Evolutionary conservation across 140 eudicot species (phyloP).

Genomic region (Ambrosia hybrid): DNA sequence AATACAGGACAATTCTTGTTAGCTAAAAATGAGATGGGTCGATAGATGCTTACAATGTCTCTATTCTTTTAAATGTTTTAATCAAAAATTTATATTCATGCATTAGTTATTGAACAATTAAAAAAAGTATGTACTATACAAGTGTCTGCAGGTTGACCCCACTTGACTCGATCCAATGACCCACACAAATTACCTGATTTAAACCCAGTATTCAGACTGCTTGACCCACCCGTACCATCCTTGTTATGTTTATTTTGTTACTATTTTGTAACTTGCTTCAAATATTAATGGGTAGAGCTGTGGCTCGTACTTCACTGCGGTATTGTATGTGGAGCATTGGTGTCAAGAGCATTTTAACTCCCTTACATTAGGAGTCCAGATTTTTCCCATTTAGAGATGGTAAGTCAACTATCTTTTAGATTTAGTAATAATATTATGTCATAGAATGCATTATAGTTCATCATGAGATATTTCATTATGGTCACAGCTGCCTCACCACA

Average conservation of each 20-base stretch:
- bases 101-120: not conserved
- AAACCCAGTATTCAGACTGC: conserved; percentile 3
- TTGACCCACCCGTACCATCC: conserved; percentile 1
- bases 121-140: not conserved
- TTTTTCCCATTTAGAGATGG: conserved; percentile 82
- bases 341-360: conserved; percentile 83
- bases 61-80: not conserved
- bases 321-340: conserved; percentile 97
- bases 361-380: conserved; percentile 86
- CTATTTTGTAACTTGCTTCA: conserved; percentile 21
- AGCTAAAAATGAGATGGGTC: not conserved
- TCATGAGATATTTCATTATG: conserved; percentile 2
- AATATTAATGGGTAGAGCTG: conserved; percentile 49
- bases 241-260: conserved; percentile 7
- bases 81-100: not conserved
- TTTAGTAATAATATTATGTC: conserved; percentile 8
- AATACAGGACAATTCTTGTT: not conserved
- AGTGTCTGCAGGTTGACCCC: not conserved
- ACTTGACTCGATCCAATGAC: not conserved
- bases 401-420: conserved; percentile 21
- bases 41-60: conserved; percentile 4
- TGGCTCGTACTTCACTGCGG: conserved; percentile 95
- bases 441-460: not conserved
- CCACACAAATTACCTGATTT: not conserved
- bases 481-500: conserved; percentile 83